Conservation (phyloP, 176 grass and related monocot genomes). For the Triticum monococcum region DNA sequence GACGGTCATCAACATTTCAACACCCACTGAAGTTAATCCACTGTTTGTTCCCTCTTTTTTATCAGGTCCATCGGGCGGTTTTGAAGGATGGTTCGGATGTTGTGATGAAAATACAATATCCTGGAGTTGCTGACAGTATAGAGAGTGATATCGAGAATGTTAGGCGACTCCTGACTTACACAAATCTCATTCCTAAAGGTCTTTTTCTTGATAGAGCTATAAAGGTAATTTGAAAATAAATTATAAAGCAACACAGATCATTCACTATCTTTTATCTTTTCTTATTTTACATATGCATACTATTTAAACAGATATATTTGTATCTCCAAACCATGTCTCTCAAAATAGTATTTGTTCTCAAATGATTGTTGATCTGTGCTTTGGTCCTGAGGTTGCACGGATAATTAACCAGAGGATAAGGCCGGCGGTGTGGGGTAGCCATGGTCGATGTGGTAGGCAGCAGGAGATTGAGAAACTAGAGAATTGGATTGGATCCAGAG, state of each 20-base stretch:
- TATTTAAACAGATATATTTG: background rate
- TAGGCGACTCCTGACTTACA: slow-evolving; percentile 73
- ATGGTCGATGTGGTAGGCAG: background rate
- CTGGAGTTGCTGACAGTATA: slow-evolving; percentile 93
- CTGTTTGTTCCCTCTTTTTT: background rate
- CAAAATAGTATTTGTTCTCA: slow-evolving; percentile 18
- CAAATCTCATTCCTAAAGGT: slow-evolving; percentile 97
- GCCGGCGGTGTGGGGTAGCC: background rate
- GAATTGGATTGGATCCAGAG: no score
- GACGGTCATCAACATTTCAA: background rate
- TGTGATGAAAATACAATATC: slow-evolving; percentile 99
- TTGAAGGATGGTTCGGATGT: slow-evolving; percentile 76
- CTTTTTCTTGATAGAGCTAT: slow-evolving; percentile 98
- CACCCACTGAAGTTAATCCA: background rate
- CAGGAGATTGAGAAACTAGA: no score
- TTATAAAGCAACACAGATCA: background rate
- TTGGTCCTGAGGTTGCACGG: background rate
- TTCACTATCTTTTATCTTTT: background rate
- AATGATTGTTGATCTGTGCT: background rate
- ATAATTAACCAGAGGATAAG: background rate
- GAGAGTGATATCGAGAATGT: slow-evolving; percentile 98
- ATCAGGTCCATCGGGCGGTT: slow-evolving; percentile 78
- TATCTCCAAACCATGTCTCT: background rate
- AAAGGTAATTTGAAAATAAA: slow-evolving; percentile 59
- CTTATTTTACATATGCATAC: background rate